Evolutionary conservation across 148 eudicot genomes (phyloP), one percentile per base, ranked within the genome.

Genomic region (Hydrangea macrophylla): DNA sequence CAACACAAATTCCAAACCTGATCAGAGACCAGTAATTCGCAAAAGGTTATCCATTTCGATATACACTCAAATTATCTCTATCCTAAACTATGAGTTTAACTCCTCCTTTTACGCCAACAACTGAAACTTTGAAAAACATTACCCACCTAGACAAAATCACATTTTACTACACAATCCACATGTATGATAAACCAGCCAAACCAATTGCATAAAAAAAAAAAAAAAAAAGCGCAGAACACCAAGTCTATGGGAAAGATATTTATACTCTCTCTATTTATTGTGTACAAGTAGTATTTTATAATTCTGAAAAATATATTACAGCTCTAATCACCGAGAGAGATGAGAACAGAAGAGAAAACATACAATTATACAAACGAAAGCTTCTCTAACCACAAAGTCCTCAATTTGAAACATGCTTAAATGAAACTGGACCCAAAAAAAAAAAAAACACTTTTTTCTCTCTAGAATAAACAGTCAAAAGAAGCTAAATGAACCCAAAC

Each of bases 401-500:
- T 24, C 9, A 56, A 56, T 22, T 26, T 26, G 17, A 58, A 15
- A 6, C 32, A 30, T 58, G 32, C 61, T 27, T 28, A 9, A 2
- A 58, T 27, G 22, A 58, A 12, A 28, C 36, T 17, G 5, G 7
- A 28, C 13, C 35, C 0, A 58, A 28, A 58, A 58, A 22, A 58
- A 13, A 58, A 15, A 58, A 20, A 24, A 17, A 17, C 22, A 27
- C 10, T 28, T 2, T n/a, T 28, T 2, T 15, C 61, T 6, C 61
- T 28, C 61, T 58, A 30, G 37, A 31, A 58, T 30, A 37, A 28
- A 28, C 22, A 58, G 15, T 58, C 37, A 18, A 22, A 48, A 35
- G 15, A 48, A 48, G 53, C 53, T 58, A 54, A 54, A 58, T 37
- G 23, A 58, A 28, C 61, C 18, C 22, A 20, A 15, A 58, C 61